Evolutionary conservation across 352 stramenopile species (phyloP), one percentile per base, ranked within the genome.

Genomic region (Phytopythium montanum): DNA sequence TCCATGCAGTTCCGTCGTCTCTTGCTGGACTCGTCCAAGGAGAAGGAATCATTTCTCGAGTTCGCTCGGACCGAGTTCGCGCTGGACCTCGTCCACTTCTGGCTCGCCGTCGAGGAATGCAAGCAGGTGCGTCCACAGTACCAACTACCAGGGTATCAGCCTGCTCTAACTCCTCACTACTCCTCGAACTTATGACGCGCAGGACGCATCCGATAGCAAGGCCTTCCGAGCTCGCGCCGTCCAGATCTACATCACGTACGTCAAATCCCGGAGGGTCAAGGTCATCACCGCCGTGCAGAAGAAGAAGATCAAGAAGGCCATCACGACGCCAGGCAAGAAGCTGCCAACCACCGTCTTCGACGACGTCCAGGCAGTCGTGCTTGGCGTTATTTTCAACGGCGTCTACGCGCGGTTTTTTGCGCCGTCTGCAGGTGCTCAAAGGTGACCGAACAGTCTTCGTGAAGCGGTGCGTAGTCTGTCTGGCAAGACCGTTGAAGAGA

Each of bases 251-350:
- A 56, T 87, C 34, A 75, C 57, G 7, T 89, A 75, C 57, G 73
- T 91, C 64, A 87, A 91, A 48, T 85, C 78, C 0, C 68, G 73
- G 1, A 70, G 79, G 6, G 66, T 91, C 29, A 85, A 82, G 50
- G 64, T 87, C 16, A 79, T 86, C 54, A 90, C 81, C 6, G 75
- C 76, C 1, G 75, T 75, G 5, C 79, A 89, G 51, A 73, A 73
- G 49, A 91, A 89, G 54, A 78, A 73, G 36, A 85, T 91, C 58
- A 85, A 88, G 56, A 85, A 85, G 16, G 56, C 58, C 28, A 86
- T 89, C 59, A 88, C 81, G 4, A 85, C 68, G 6, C 76, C 79
- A 2, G 76, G 68, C 33, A 85, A 77, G 39, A 82, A 75, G 29
- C 41, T 91, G 23, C 68, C 69, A 0, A 29, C 31, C 0, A 62